phyloP scores from a whole-genome alignment of 257 asterid species.

The Capsicum baccatum region DNA sequence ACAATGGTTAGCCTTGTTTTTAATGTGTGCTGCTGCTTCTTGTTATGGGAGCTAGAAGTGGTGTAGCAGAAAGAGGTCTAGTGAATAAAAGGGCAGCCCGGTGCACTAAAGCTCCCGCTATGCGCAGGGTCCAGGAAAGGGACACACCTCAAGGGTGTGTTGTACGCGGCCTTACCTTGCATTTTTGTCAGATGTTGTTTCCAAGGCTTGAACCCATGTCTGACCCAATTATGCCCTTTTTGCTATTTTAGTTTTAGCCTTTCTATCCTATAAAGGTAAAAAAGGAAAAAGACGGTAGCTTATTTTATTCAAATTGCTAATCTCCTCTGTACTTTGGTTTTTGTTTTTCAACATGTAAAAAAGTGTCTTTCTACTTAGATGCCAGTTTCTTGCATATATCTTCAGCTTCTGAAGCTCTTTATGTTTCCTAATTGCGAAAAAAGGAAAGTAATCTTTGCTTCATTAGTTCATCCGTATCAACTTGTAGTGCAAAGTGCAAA shows the following conservation, averaged over 20 bases:
- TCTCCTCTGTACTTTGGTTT: not conserved
- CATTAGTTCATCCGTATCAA: not conserved
- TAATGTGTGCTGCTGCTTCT: not conserved
- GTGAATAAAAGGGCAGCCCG: not conserved
- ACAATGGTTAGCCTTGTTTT: not conserved
- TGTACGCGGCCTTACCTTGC: too few relatives aligned
- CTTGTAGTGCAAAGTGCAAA: not conserved
- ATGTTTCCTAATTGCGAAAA: not conserved
- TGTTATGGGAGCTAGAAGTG: not conserved
- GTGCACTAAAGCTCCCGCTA: too few relatives aligned
- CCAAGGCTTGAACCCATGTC: not conserved
- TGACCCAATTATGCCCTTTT: not conserved
- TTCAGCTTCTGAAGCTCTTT: not conserved
- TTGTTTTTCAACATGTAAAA: constrained; percentile 24
- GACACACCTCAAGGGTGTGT: too few relatives aligned
- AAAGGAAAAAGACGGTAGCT: not conserved
- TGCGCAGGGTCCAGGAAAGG: too few relatives aligned
- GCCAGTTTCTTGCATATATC: constrained; percentile 9
- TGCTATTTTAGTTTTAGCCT: not conserved
- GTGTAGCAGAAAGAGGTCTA: not conserved
- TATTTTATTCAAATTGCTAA: not conserved
- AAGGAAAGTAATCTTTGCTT: not conserved
- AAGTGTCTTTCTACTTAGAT: not conserved
- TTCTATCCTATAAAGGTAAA: not conserved
- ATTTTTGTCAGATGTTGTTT: too few relatives aligned